A percentile compares a stretch with the other conserved stretches of the same genome.
These are phyloP conservation scores for Zygosaccharomyces pseudobailii DNA, from an alignment of 1,139 yeast species.

Conservation along the genomic window DNA sequence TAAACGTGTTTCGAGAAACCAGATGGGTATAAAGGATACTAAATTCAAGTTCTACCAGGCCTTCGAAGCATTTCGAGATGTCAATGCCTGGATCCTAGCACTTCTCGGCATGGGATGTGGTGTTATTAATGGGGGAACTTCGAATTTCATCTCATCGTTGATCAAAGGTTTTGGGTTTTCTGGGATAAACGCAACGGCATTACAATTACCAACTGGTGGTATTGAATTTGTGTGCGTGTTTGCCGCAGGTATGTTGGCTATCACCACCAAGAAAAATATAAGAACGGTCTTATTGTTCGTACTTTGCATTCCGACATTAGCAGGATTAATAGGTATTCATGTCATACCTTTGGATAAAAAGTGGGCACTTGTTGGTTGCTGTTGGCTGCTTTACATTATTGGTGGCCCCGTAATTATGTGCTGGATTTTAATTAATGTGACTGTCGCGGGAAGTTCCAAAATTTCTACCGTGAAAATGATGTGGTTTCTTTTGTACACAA, in stretches of 20 bases:
- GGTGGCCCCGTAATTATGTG: constrained; percentile 46
- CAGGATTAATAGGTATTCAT: constrained; percentile 33
- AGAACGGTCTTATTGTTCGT: constrained; percentile 34
- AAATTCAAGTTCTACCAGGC: constrained; percentile 47
- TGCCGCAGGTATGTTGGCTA: constrained; percentile 39
- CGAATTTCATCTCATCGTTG: constrained; percentile 43
- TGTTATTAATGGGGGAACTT: constrained; percentile 51
- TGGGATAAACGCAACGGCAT: constrained; percentile 37
- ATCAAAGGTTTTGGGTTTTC: constrained; percentile 38
- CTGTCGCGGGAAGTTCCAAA: constrained; percentile 60
- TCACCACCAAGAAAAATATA: constrained; percentile 30
- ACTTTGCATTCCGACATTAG: constrained; percentile 39
- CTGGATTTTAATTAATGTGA: constrained; percentile 47
- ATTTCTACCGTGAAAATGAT: constrained; percentile 36
- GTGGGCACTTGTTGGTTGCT: constrained; percentile 30
- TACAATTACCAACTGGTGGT: constrained; percentile 40
- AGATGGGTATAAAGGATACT: constrained; percentile 51
- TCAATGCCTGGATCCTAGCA: constrained; percentile 47
- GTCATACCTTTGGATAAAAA: constrained; percentile 28
- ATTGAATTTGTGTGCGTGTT: constrained; percentile 38
- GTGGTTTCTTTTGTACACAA: constrained; percentile 51
- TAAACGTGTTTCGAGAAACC: constrained; percentile 38
- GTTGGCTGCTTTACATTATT: constrained; percentile 22
- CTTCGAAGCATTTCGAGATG: constrained; percentile 38
- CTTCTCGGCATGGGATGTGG: constrained; percentile 40